Evolutionary conservation across 192 early-diverging fungal genomes (phyloP), one percentile per base, ranked within the genome.

Genomic region (Coemansia sp.): DNA sequence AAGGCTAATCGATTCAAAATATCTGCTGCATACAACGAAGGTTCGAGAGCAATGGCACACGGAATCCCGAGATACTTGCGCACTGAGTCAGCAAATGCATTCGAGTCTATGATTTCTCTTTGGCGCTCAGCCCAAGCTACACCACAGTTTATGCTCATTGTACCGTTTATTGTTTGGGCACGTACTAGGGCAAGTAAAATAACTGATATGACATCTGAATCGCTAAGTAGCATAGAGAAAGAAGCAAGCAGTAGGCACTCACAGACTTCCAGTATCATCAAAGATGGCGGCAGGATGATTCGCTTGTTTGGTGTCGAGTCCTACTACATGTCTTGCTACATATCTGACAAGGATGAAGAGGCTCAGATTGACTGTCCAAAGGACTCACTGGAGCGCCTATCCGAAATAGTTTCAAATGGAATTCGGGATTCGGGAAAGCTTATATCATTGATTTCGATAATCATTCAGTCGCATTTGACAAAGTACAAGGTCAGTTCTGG

Each of bases 261-360:
- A 8, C 55, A 58, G 0, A 67, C 66, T 0, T 47, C 52, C 19
- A 50, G 69, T 42, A 72, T 72, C 11, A 71, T 80, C 28, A 44
- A 37, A 1, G 92, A 90, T 17, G 93, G 94, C 1, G 71, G 88
- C 21, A 78, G 85, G 0, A 86, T 86, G 43, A 88, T 95, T 47
- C 88, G 93, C 59, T 80, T 92, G 0, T 92, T 88, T 70, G 72
- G 76, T n/a, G 85, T 74, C 1, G 85, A 86, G 44, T 30, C 81
- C 28, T 78, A 79, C 5, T 95, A 94, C 57, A 74, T 78, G 40
- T 47, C 62, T 1, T 59, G 76, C 9, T 89, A 91, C 57, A 75
- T 83, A 17, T 64, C 75, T 2, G 76, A 87, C 6, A 79, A 86
- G 17, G 88, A 94, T 74, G 75, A 89, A 4, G 88, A 89, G 57